Evolutionary conservation across 768 basidiomycete species (phyloP).

Genomic region (Pleurotus tuber-regium): DNA sequence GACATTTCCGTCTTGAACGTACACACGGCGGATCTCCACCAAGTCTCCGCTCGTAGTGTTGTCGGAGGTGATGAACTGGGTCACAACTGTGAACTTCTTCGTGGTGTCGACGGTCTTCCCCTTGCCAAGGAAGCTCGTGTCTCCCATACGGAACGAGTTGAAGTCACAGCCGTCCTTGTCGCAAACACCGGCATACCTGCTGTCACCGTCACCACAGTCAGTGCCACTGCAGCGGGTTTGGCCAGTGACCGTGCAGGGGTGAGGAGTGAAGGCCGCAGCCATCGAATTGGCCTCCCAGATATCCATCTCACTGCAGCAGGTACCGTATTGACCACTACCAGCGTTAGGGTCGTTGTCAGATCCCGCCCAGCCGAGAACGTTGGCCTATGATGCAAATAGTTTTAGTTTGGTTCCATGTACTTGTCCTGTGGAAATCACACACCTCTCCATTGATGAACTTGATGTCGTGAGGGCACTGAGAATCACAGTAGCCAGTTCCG

Average conservation of each 20-base stretch:
- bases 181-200: slow-evolving; percentile 34
- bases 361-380: slow-evolving; percentile 30
- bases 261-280: slow-evolving; percentile 38
- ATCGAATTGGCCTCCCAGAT: slow-evolving; percentile 42
- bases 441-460: slow-evolving; percentile 63
- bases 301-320: slow-evolving; percentile 44
- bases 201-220: slow-evolving; percentile 22
- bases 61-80: slow-evolving; percentile 42
- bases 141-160: slow-evolving; percentile 46
- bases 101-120: slow-evolving; percentile 39
- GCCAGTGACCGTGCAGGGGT: slow-evolving; percentile 32
- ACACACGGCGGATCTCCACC: slow-evolving; percentile 41
- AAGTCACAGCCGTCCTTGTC: slow-evolving; percentile 45
- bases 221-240: slow-evolving; percentile 31
- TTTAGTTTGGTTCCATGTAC: not conserved
- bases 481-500: slow-evolving; percentile 67
- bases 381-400: slow-evolving; percentile 26
- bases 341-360: slow-evolving; percentile 30
- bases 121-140: slow-evolving; percentile 30
- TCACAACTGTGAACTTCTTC: slow-evolving; percentile 39
- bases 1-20: slow-evolving; percentile 42
- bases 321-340: slow-evolving; percentile 34
- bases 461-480: slow-evolving; percentile 60
- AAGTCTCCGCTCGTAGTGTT: slow-evolving; percentile 35
- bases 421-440: slow-evolving; percentile 10